These are phyloP conservation scores for Hippophae gyantsensis DNA, from an alignment of 306 rosid species.

Conservation along the genomic window DNA sequence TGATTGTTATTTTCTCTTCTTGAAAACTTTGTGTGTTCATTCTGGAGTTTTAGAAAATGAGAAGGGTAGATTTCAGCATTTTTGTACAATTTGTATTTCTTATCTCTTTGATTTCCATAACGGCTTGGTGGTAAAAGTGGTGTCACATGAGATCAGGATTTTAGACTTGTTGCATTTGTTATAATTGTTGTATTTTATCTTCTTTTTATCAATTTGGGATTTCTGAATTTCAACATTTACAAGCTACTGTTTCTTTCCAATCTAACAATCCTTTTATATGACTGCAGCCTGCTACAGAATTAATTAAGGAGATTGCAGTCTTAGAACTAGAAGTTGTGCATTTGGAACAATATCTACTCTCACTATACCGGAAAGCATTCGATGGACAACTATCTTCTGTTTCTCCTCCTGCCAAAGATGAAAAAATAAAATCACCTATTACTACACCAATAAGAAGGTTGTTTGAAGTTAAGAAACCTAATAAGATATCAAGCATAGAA, in stretches of 20 bases:
- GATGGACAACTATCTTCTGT: slow-evolving; percentile 53
- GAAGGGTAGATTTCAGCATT: too few relatives aligned
- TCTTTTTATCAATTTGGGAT: background rate
- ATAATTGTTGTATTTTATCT: too few relatives aligned
- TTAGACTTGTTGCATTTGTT: too few relatives aligned
- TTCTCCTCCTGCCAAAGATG: slow-evolving; percentile 52
- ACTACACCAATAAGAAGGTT: slow-evolving; percentile 30
- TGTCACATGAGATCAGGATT: too few relatives aligned
- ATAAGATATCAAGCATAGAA: slow-evolving; percentile 32
- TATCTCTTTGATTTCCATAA: too few relatives aligned
- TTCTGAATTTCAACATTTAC: background rate
- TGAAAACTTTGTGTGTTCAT: background rate
- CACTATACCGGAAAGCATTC: slow-evolving; percentile 79
- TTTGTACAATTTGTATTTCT: too few relatives aligned
- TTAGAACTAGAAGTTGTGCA: slow-evolving; percentile 81
- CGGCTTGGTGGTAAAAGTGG: too few relatives aligned
- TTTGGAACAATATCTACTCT: slow-evolving; percentile 93
- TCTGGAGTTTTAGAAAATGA: background rate
- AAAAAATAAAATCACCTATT: slow-evolving; percentile 30
- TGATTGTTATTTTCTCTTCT: background rate
- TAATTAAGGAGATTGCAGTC: slow-evolving; percentile 85
- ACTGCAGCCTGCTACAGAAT: slow-evolving; percentile 80
- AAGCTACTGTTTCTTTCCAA: slow-evolving; percentile 5
- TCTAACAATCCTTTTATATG: slow-evolving; percentile 6
- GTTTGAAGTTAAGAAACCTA: slow-evolving; percentile 29